A percentile compares a stretch with the other conserved stretches of the same genome.
phyloP scores from a whole-genome alignment of 2,329 filamentous ascomycete species.

The Aspergillus caelatus region DNA sequence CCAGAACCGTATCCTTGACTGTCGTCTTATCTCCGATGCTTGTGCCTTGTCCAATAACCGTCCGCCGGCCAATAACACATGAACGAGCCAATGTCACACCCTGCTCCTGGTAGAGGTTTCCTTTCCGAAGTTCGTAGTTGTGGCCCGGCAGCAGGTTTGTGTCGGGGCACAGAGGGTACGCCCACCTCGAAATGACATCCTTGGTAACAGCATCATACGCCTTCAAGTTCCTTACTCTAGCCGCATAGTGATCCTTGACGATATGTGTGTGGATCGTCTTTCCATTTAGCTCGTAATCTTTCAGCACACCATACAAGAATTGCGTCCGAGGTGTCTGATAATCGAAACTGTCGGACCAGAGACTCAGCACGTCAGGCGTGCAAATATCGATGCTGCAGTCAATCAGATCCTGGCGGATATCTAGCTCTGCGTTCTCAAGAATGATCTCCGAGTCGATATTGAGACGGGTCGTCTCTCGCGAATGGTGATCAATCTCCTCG shows the following conservation, averaged over 20 bases:
- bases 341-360: conserved; percentile 98
- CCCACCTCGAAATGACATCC: conserved; percentile 85
- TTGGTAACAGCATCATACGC: conserved; percentile 87
- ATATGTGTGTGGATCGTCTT: conserved; percentile 96
- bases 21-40: conserved; percentile 72
- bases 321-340: conserved; percentile 88
- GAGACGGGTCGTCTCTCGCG: conserved; percentile 56
- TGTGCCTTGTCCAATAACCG: conserved; percentile 76
- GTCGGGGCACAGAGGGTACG: conserved; percentile 86
- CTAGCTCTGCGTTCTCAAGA: conserved; percentile 72
- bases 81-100: conserved; percentile 73
- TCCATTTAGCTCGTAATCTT: conserved; percentile 95
- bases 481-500: conserved; percentile 77
- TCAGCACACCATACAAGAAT: conserved; percentile 88
- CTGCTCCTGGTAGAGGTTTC: conserved; percentile 76
- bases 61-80: conserved; percentile 68
- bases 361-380: conserved; percentile 88
- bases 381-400: conserved; percentile 97
- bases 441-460: conserved; percentile 80
- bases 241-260: conserved; percentile 79
- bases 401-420: conserved; percentile 83
- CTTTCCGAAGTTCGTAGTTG: conserved; percentile 70
- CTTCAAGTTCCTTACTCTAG: conserved; percentile 80
- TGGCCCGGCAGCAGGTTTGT: conserved; percentile 80
- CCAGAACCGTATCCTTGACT: conserved; percentile 77